phyloP scores from a whole-genome alignment of 2,329 filamentous ascomycete species.

The Aaosphaeria arxii region DNA sequence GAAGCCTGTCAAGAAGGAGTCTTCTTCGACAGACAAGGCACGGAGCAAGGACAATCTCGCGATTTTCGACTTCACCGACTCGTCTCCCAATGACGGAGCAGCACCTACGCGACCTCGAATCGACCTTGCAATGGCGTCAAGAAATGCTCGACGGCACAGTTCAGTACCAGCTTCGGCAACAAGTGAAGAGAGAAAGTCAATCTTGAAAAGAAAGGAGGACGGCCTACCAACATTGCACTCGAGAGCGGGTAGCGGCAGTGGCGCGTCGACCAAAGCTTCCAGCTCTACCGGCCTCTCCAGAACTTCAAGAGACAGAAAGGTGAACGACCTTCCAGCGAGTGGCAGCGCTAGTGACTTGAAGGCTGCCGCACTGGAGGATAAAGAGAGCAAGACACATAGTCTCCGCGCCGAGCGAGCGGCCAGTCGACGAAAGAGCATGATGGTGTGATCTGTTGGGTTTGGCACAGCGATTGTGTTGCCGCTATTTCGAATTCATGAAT shows the following conservation, averaged over 20 bases:
- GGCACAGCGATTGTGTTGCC: too few relatives aligned
- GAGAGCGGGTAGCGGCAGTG: conserved; percentile 27
- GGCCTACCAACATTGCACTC: conserved; percentile 20
- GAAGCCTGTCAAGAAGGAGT: neutral
- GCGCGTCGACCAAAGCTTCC: conserved; percentile 12
- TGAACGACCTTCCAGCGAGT: conserved; percentile 4
- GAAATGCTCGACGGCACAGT: conserved; percentile 31
- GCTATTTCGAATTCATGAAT: too few relatives aligned
- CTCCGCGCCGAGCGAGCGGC: conserved; percentile 35
- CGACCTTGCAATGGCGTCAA: conserved; percentile 26
- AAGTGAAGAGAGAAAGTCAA: conserved; percentile 8
- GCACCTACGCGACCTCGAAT: conserved; percentile 17
- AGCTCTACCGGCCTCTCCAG: conserved; percentile 13
- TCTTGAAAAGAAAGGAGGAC: conserved; percentile 8
- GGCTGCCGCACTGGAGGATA: conserved; percentile 2
- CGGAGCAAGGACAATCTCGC: conserved; percentile 26
- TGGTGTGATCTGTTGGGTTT: conserved; percentile 22
- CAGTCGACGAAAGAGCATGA: conserved; percentile 42
- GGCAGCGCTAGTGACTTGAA: conserved; percentile 11
- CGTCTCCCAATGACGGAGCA: conserved; percentile 21
- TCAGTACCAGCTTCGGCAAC: conserved; percentile 18
- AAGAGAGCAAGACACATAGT: conserved; percentile 5
- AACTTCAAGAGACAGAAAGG: conserved; percentile 18
- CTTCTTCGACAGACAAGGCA: conserved; percentile 2
- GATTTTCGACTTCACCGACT: conserved; percentile 38